Evolutionary conservation across 148 eudicot species (phyloP).

Genomic region (Rhododendron griersonianum): DNA sequence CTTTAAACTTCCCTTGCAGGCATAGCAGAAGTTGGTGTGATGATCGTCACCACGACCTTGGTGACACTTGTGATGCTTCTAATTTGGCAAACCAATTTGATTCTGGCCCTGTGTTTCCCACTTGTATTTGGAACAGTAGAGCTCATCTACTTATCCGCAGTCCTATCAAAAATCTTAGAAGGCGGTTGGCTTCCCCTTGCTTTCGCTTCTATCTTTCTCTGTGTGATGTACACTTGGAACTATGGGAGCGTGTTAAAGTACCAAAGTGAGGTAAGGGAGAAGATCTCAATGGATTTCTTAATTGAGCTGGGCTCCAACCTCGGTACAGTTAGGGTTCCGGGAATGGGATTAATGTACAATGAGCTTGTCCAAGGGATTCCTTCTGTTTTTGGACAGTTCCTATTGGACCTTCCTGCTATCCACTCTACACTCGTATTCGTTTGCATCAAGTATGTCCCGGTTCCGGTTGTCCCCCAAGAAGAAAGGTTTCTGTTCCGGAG

Average conservation of each 20-base stretch:
- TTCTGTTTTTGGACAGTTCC: constrained; percentile 74
- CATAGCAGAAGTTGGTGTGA: constrained; percentile 97
- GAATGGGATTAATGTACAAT: constrained; percentile 77
- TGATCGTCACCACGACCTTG: constrained; percentile 82
- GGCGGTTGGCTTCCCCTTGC: constrained; percentile 97
- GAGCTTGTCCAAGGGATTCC: constrained; percentile 94
- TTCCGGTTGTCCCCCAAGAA: constrained; percentile 83
- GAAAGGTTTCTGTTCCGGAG: constrained; percentile 87
- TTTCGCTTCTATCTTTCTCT: constrained; percentile 68
- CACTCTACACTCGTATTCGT: constrained; percentile 82
- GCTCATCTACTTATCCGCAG: constrained; percentile 73
- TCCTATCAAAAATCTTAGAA: constrained; percentile 69
- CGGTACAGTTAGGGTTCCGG: constrained; percentile 79
- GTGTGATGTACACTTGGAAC: constrained; percentile 93
- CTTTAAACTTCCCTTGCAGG: constrained; percentile 38
- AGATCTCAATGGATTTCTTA: constrained; percentile 76
- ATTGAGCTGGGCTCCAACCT: constrained; percentile 73
- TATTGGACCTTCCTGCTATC: constrained; percentile 77
- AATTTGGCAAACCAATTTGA: constrained; percentile 86
- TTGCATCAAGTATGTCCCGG: constrained; percentile 80
- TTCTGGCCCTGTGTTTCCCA: constrained; percentile 67
- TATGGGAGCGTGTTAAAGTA: constrained; percentile 90
- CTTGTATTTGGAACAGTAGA: constrained; percentile 76
- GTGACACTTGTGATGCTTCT: constrained; percentile 95
- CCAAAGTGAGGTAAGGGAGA: constrained; percentile 69